These are phyloP conservation scores for Pythium biforme DNA, from an alignment of 352 stramenopile species.

Conservation along the genomic window DNA sequence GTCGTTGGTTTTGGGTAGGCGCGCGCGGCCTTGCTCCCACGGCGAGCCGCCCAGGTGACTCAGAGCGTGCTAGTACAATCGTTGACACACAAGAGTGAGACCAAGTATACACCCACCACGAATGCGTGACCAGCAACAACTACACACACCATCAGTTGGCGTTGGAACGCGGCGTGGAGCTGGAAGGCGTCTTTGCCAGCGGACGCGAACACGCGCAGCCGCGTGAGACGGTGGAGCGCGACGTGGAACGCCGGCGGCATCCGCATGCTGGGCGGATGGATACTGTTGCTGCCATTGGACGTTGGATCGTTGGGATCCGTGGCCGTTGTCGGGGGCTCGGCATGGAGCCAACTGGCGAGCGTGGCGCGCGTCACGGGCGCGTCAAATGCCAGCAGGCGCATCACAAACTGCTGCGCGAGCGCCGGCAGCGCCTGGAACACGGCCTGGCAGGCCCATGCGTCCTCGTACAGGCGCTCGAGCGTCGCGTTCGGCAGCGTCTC, in stretches of 20 bases:
- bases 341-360: constrained; percentile 72
- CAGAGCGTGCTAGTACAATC: constrained; percentile 48
- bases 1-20: constrained; percentile 13
- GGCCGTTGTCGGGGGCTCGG: constrained; percentile 28
- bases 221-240: constrained; percentile 55
- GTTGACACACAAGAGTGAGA: no score
- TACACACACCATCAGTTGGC: constrained; percentile 49
- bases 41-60: constrained; percentile 70
- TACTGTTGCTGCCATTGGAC: no score
- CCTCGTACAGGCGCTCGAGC: constrained; percentile 77
- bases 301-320: not conserved
- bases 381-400: constrained; percentile 79
- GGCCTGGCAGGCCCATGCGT: constrained; percentile 88
- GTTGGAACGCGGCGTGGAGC: constrained; percentile 56
- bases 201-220: constrained; percentile 54
- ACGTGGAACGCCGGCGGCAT: constrained; percentile 57
- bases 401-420: constrained; percentile 89
- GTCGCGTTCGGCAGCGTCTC: constrained; percentile 74
- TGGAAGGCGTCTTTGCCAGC: constrained; percentile 36
- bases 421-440: constrained; percentile 85
- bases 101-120: no score
- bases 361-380: constrained; percentile 40
- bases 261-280: constrained; percentile 8
- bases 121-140: not conserved
- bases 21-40: constrained; percentile 54